Evolutionary conservation across 2,329 filamentous ascomycete species (phyloP), one percentile per base, ranked within the genome.

Genomic region (Lecanosticta acicola): DNA sequence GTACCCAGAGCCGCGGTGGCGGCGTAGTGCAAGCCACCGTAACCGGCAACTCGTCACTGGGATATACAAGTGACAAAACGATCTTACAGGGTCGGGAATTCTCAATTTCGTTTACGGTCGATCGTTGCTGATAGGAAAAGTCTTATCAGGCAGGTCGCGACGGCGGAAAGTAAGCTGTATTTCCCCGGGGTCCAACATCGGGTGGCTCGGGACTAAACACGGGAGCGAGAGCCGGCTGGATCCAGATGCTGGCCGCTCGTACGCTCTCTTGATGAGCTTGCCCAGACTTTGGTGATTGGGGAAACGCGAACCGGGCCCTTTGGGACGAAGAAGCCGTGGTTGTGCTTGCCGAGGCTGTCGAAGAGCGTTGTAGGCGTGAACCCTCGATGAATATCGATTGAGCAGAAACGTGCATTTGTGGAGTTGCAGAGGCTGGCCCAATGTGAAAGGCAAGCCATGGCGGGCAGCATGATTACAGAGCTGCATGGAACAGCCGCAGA

Each of bases 31-130:
- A 39, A 51, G 51, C 52, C 49, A 48, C 49, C 42, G 36, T 50
- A 39, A 43, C 52, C 52, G 47, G 43, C 44, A 50, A 42, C 49
- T 48, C 41, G 51, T 49, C 49, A 46, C 42, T 39, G 49, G 46
- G 39, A 45, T 18, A 37, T 16, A 16, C 17, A 16, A 43, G 44
- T 33, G 24, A 17, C 32, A 34, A 43, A 45, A 43, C 46, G 51
- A 45, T 44, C 43, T 41, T 43, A 32, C 45, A 46, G 40, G 45
- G 49, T 50, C 50, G 44, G 42, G 49, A 48, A 39, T 42, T 34
- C 41, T 42, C 51, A 52, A 55, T 52, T 41, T 55, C 52, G 49
- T 55, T 55, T 48, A 41, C 39, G 26, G 46, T 41, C 49, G 49
- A 52, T 50, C 52, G 44, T 19, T 35, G 13, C 16, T 16, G 16